Evolutionary conservation across 2,329 filamentous ascomycete genomes (phyloP).

Genomic region (Zasmidium angulare): DNA sequence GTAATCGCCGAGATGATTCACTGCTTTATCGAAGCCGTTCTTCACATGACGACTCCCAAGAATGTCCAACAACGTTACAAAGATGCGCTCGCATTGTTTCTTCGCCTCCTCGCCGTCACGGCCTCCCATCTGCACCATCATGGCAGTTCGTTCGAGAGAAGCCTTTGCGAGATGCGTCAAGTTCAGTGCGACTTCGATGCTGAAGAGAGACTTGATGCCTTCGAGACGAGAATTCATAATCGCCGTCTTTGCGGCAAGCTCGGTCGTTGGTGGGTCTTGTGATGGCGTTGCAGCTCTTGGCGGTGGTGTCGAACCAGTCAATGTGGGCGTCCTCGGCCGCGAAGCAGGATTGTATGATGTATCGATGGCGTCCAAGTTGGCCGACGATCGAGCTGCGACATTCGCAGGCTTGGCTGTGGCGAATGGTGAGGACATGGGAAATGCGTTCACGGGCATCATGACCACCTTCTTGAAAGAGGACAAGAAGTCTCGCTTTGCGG

Average conservation of each 20-base stretch:
- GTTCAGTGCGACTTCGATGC: slow-evolving; percentile 89
- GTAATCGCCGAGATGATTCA: slow-evolving; percentile 86
- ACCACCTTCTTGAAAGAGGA: slow-evolving; percentile 98
- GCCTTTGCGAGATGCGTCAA: slow-evolving; percentile 86
- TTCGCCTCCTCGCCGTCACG: slow-evolving; percentile 75
- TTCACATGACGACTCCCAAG: slow-evolving; percentile 86
- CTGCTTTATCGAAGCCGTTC: slow-evolving; percentile 88
- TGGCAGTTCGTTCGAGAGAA: slow-evolving; percentile 78
- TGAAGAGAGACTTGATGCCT: slow-evolving; percentile 92
- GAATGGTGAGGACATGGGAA: slow-evolving; percentile 49
- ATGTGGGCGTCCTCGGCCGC: slow-evolving; percentile 30
- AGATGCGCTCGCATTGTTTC: slow-evolving; percentile 86
- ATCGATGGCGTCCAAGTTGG: slow-evolving; percentile 30
- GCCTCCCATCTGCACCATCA: slow-evolving; percentile 78
- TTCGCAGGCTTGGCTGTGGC: slow-evolving; percentile 42
- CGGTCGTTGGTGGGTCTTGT: slow-evolving; percentile 75
- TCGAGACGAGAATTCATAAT: slow-evolving; percentile 94
- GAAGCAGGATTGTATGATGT: slow-evolving; percentile 20
- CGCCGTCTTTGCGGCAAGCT: slow-evolving; percentile 94
- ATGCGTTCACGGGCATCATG: slow-evolving; percentile 96
- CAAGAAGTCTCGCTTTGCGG: slow-evolving; percentile 93
- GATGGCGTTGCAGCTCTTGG: slow-evolving; percentile 38
- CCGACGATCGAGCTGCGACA: slow-evolving; percentile 16
- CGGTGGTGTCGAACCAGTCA: slow-evolving; percentile 21
- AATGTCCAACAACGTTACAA: slow-evolving; percentile 78